These are phyloP conservation scores for Akebia trifoliata DNA, from an alignment of 164 flowering plant species.

Conservation along the genomic window DNA sequence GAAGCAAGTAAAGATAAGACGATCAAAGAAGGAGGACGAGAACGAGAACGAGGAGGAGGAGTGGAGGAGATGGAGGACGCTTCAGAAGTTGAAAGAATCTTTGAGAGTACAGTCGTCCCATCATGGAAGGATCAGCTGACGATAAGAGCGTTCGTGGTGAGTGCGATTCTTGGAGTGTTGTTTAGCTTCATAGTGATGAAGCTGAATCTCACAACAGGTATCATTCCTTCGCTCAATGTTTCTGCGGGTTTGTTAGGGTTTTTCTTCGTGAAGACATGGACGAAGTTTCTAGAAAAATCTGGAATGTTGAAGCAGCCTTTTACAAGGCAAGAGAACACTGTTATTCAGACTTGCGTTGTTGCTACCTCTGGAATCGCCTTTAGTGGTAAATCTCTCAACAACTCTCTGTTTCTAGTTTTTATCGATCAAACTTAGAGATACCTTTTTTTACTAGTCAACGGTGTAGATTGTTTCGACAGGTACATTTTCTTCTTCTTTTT, in stretches of 20 bases:
- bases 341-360: constrained; percentile 29
- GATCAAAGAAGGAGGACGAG: too few species aligned
- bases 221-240: constrained; percentile 29
- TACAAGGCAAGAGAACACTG: constrained; percentile 28
- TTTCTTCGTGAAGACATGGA: constrained; percentile 29
- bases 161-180: constrained; percentile 18
- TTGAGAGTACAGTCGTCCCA: constrained; percentile 17
- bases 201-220: constrained; percentile 28
- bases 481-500: too few species aligned
- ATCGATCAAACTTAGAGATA: background rate
- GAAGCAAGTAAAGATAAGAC: too few species aligned
- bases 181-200: constrained; percentile 28
- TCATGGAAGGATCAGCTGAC: constrained; percentile 28
- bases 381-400: constrained; percentile 18
- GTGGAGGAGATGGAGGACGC: too few species aligned
- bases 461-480: background rate
- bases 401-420: background rate
- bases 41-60: too few species aligned
- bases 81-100: constrained; percentile 17
- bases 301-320: constrained; percentile 22
- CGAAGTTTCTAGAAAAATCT: constrained; percentile 22
- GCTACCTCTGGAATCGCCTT: constrained; percentile 31
- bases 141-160: constrained; percentile 23
- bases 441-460: background rate
- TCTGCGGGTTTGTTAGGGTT: constrained; percentile 32